These are phyloP conservation scores for Deinandra increscens DNA, from an alignment of 129 eudicot species.

Conservation along the genomic window DNA sequence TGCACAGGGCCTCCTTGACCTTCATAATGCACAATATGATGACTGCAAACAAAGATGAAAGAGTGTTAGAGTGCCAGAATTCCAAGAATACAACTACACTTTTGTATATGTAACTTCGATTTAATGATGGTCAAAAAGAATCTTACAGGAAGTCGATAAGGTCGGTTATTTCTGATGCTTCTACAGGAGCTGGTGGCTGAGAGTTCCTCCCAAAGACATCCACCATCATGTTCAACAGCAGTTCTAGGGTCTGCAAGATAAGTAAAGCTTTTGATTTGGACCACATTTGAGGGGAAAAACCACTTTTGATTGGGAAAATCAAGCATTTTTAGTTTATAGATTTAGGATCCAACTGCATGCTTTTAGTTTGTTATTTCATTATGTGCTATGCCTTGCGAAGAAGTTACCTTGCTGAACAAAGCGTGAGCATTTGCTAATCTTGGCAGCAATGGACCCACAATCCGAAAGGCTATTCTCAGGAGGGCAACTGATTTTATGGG, in stretches of 20 bases:
- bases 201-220: constrained; percentile 90
- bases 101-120: background rate
- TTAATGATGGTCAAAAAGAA: background rate
- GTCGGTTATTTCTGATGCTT: constrained; percentile 91
- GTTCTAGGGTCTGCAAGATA: constrained; percentile 56
- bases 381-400: constrained; percentile 5
- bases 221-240: constrained; percentile 71
- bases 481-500: constrained; percentile 85
- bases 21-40: constrained; percentile 86
- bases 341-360: background rate
- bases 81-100: background rate
- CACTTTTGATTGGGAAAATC: background rate
- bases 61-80: background rate
- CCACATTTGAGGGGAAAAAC: background rate
- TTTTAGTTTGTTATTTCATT: constrained; percentile 6
- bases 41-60: constrained; percentile 39
- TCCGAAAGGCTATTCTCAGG: constrained; percentile 87
- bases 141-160: constrained; percentile 92
- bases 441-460: constrained; percentile 89
- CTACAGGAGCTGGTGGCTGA: constrained; percentile 59
- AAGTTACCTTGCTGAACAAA: constrained; percentile 78
- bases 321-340: background rate
- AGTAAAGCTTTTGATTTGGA: constrained; percentile 1
- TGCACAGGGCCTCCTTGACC: constrained; percentile 99
- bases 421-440: constrained; percentile 84